A percentile compares a stretch with the other conserved stretches of the same genome.
phyloP scores from a whole-genome alignment of 139 green algal genomes.

The Trebouxia sp. region DNA sequence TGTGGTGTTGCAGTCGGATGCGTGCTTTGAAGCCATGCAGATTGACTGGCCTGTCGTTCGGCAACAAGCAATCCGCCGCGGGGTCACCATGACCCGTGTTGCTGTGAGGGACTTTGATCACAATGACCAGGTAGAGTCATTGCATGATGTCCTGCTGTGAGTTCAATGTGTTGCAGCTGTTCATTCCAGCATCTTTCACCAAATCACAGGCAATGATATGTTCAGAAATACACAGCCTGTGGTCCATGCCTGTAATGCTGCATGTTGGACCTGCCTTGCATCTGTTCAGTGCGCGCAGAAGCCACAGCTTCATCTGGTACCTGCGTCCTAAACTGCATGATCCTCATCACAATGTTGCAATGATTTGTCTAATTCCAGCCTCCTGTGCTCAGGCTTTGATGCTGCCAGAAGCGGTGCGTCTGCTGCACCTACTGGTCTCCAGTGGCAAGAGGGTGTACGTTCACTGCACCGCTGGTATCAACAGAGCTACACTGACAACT shows the following conservation, averaged over 20 bases:
- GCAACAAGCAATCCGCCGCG: constrained; percentile 39
- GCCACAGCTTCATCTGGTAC: no score
- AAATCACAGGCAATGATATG: no score
- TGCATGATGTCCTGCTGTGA: no score
- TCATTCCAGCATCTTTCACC: no score
- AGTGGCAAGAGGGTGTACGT: constrained; percentile 69
- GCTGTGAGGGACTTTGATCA: constrained; percentile 77
- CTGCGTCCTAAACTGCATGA: no score
- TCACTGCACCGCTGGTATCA: constrained; percentile 85
- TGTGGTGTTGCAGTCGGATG: constrained; percentile 67
- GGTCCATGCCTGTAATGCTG: no score
- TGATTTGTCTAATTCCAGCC: background rate
- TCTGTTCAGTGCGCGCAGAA: no score
- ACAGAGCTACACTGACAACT: constrained; percentile 70
- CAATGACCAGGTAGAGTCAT: constrained; percentile 61
- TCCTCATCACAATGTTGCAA: no score
- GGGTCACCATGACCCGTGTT: constrained; percentile 57
- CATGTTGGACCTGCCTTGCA: no score
- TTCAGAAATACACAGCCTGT: no score
- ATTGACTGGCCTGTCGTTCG: constrained; percentile 56
- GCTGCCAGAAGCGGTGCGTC: constrained; percentile 71
- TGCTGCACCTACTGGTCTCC: constrained; percentile 51
- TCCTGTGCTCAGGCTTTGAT: constrained; percentile 53
- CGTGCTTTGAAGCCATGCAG: constrained; percentile 70
- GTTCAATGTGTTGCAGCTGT: no score